A percentile compares a stretch with the other conserved stretches of the same genome.
These are phyloP conservation scores for Aspergillus versicolor DNA, from an alignment of 2,329 filamentous ascomycete species.

Conservation along the genomic window DNA sequence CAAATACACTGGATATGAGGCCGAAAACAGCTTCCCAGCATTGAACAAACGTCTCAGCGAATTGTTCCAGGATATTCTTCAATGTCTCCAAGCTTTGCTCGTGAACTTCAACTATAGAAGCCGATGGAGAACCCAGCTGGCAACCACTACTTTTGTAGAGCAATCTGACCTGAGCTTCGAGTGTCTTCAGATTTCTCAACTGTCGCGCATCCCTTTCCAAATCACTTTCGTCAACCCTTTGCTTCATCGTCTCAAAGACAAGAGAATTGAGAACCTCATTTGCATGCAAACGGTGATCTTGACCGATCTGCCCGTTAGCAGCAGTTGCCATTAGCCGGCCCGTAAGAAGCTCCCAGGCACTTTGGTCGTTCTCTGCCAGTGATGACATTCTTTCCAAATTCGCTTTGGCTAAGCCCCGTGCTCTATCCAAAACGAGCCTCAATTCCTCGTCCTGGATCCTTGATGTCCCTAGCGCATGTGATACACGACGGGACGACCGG, in stretches of 20 bases:
- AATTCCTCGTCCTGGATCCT: constrained; percentile 45
- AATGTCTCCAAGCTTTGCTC: constrained; percentile 75
- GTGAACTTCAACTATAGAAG: constrained; percentile 76
- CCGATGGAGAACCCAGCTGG: constrained; percentile 57
- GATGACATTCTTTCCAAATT: constrained; percentile 73
- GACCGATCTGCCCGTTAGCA: constrained; percentile 36
- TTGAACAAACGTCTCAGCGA: constrained; percentile 76
- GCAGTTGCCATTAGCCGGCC: constrained; percentile 52
- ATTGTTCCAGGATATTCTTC: constrained; percentile 80
- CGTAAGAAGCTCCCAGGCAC: constrained; percentile 73
- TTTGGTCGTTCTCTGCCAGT: constrained; percentile 60
- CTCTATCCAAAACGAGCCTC: constrained; percentile 65
- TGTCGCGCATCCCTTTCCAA: constrained; percentile 63
- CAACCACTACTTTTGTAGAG: constrained; percentile 57
- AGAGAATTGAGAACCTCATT: constrained; percentile 60
- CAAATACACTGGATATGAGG: constrained; percentile 79
- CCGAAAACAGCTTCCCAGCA: constrained; percentile 87
- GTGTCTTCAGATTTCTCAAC: constrained; percentile 66
- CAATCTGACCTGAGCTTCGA: constrained; percentile 60
- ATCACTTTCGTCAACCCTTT: constrained; percentile 38
- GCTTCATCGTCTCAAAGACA: constrained; percentile 44
- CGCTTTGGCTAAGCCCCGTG: constrained; percentile 69
- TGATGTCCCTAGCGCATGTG: constrained; percentile 40
- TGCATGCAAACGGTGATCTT: constrained; percentile 49
- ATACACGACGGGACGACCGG: constrained; percentile 41